These are phyloP conservation scores for Fusarium fracticaudum DNA, from an alignment of 2,329 filamentous ascomycete species.

Conservation along the genomic window DNA sequence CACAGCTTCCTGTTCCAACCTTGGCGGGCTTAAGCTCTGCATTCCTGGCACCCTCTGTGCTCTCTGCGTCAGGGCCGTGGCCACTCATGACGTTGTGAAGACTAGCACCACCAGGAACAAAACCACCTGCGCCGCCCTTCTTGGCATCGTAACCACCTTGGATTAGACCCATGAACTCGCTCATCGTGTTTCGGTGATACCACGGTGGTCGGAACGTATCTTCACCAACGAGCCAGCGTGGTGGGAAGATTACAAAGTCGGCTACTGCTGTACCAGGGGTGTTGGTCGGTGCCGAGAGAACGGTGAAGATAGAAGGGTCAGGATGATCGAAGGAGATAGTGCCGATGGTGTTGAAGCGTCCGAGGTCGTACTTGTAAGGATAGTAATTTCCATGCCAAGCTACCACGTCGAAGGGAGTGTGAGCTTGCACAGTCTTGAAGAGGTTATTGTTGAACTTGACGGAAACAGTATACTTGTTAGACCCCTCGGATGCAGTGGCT, in stretches of 20 bases:
- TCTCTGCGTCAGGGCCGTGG: slow-evolving; percentile 68
- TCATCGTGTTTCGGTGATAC: slow-evolving; percentile 76
- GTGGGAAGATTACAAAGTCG: slow-evolving; percentile 79
- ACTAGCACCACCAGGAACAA: slow-evolving; percentile 67
- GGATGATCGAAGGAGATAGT: slow-evolving; percentile 80
- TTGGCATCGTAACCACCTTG: slow-evolving; percentile 70
- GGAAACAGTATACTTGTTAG: slow-evolving; percentile 58
- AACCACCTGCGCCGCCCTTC: slow-evolving; percentile 61
- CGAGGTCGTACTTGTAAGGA: slow-evolving; percentile 84
- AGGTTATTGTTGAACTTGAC: slow-evolving; percentile 75
- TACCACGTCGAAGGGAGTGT: slow-evolving; percentile 82
- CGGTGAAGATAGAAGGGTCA: slow-evolving; percentile 81
- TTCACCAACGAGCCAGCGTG: slow-evolving; percentile 75
- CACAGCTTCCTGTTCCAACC: slow-evolving; percentile 69
- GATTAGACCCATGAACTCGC: slow-evolving; percentile 72
- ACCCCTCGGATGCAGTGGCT: slow-evolving; percentile 50
- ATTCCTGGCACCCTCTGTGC: slow-evolving; percentile 65
- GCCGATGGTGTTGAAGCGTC: slow-evolving; percentile 79
- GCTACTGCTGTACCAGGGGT: slow-evolving; percentile 71
- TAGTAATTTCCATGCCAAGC: slow-evolving; percentile 85
- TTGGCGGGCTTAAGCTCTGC: slow-evolving; percentile 64
- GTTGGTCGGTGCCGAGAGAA: slow-evolving; percentile 70
- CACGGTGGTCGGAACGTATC: slow-evolving; percentile 78
- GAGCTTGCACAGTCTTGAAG: slow-evolving; percentile 71
- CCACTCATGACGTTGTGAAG: slow-evolving; percentile 78